Evolutionary conservation across 345 rosid species (phyloP).

Genomic region (Cardiospermum halicacabum): DNA sequence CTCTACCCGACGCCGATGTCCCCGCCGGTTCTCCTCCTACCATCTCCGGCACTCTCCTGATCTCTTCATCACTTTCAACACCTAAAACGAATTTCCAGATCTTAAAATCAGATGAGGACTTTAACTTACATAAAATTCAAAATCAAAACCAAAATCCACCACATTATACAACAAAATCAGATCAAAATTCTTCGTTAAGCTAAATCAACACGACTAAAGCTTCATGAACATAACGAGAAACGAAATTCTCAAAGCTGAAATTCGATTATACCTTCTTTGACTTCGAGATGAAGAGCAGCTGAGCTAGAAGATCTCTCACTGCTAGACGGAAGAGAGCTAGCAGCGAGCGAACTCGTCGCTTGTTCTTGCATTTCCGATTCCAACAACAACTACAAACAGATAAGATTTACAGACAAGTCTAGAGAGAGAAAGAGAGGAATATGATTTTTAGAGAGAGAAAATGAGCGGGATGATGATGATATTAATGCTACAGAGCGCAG

Average conservation of each 20-base stretch:
- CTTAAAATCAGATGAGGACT: constrained; percentile 14
- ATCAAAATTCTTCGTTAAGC: not conserved
- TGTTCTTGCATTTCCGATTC: constrained; percentile 74
- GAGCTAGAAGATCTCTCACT: constrained; percentile 99
- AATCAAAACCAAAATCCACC: not conserved
- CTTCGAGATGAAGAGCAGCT: constrained; percentile 67
- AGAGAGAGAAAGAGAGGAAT: not conserved
- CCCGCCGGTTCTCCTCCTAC: constrained; percentile 60
- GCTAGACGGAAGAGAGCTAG: constrained; percentile 84
- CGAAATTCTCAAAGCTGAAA: not conserved
- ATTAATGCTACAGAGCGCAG: constrained; percentile 23
- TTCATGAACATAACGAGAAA: not conserved
- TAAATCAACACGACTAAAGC: not conserved
- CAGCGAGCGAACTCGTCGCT: constrained; percentile 73
- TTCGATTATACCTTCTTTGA: constrained; percentile 63
- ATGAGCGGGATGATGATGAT: constrained; percentile 78
- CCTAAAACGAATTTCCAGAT: constrained; percentile 29
- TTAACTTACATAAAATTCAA: not conserved
- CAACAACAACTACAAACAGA: constrained; percentile 1
- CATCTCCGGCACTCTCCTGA: constrained; percentile 88
- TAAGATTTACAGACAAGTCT: constrained; percentile 5
- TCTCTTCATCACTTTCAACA: constrained; percentile 96
- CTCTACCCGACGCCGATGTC: constrained; percentile 41
- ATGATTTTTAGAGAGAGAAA: constrained; percentile 16
- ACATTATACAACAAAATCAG: constrained; percentile 12